Conservation (phyloP, 371 early-diverging fungal genomes). For the Nematocida ausubeli region DNA sequence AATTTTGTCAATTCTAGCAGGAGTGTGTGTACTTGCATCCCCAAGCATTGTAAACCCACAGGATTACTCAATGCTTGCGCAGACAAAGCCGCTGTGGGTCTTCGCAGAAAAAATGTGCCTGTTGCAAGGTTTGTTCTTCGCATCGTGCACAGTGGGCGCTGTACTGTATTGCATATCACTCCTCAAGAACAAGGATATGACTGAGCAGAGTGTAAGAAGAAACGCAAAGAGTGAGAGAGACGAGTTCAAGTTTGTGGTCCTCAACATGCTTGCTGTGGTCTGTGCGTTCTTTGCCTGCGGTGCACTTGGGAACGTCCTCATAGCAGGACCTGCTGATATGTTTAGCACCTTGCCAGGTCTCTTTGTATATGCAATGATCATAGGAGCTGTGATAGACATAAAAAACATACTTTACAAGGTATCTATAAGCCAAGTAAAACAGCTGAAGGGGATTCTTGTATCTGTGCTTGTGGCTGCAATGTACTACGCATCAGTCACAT, state of each 20-base stretch:
- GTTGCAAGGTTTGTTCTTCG: background rate
- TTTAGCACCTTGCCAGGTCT: background rate
- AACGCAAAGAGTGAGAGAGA: background rate
- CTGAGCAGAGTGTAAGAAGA: background rate
- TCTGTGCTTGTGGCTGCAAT: background rate
- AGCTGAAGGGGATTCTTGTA: background rate
- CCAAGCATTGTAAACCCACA: background rate
- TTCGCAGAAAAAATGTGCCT: background rate
- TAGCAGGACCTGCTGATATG: background rate
- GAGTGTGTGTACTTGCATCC: background rate
- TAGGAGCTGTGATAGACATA: background rate
- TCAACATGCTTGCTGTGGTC: background rate
- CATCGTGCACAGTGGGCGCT: background rate
- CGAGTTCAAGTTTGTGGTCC: background rate
- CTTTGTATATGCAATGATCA: background rate
- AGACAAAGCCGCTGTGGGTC: background rate
- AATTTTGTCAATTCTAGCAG: background rate
- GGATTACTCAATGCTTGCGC: constrained; percentile 10
- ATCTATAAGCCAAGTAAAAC: background rate
- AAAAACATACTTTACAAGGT: background rate
- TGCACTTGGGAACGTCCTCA: background rate
- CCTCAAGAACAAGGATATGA: background rate
- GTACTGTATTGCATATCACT: background rate
- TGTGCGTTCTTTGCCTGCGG: background rate
- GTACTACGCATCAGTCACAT: background rate